Evolutionary conservation across 805 yeast species (phyloP), one percentile per base, ranked within the genome.

Genomic region (Millerago galiae): DNA sequence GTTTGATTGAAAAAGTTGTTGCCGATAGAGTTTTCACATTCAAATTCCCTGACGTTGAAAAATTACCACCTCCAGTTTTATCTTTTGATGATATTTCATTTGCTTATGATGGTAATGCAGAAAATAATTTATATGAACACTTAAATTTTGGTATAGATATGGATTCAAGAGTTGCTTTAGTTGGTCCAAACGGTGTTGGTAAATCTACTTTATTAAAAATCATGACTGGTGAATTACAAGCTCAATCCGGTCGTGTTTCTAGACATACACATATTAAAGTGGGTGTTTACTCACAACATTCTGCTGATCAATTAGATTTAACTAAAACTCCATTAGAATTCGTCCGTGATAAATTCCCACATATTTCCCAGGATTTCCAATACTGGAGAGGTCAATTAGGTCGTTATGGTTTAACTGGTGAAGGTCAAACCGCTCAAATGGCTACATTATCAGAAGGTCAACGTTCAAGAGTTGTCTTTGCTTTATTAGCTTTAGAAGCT

Each of bases 151-250:
- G 99, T 83, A 90, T 93, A 46, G 99, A 93, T 74, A 93, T 93
- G 98, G 99, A 93, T 70, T 90, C 97, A 33, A 84, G 99, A 73
- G 81, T 91, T 61, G 98, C 99, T 34, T 75, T 91, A 39, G 98
- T 91, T 48, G 99, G 99, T 34, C 98, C 98, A 62, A 91, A 91
- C 67, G 99, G 99, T 86, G 91, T 91, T 56, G 99, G 99, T 72
- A 91, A 91, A 70, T 90, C 97, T 40, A 91, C 99, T 15, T 71
- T 91, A 62, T 80, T 93, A 65, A 93, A 93, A 67, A 75, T 93
- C 61, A 91, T 93, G 95, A 95, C 96, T 56, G 99, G 99, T 68
- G 82, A 79, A 56, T 75, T 91, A 60, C 78, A 74, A 54, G 87
- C 97, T 42, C 96, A 91, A 67, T 69, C 77, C 52, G 99, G 99